A percentile compares a stretch with the other conserved stretches of the same genome.
Evolutionary conservation across 2,329 filamentous ascomycete genomes (phyloP).

Genomic region (Colletotrichum gigasporum): DNA sequence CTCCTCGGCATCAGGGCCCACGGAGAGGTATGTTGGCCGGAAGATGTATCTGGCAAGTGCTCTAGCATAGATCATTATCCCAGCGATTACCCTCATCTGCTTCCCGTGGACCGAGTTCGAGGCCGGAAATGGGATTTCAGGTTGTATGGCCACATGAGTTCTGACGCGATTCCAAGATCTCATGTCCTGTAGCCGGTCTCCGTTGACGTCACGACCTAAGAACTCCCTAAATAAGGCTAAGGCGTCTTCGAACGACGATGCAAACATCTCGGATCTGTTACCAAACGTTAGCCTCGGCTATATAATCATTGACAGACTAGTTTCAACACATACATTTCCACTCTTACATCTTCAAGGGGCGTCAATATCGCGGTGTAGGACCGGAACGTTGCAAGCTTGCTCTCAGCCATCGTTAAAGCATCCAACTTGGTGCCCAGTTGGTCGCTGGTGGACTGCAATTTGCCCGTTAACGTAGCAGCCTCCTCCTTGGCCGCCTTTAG

Average conservation of each 20-base stretch:
- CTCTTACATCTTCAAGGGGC: too few relatives aligned
- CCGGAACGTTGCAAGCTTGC: too few relatives aligned
- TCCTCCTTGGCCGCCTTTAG: too few relatives aligned
- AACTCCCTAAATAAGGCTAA: not conserved
- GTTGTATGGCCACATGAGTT: not conserved
- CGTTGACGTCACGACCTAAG: not conserved
- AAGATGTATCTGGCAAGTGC: not conserved
- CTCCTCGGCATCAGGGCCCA: not conserved
- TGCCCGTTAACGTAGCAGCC: too few relatives aligned
- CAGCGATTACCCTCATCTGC: not conserved
- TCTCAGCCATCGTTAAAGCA: too few relatives aligned
- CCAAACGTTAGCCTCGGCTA: too few relatives aligned
- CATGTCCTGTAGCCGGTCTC: not conserved
- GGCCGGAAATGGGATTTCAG: not conserved
- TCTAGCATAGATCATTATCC: not conserved
- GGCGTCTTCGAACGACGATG: not conserved
- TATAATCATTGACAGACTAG: too few relatives aligned
- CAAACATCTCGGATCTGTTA: too few relatives aligned
- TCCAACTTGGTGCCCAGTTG: too few relatives aligned
- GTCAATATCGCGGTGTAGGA: too few relatives aligned
- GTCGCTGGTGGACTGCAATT: too few relatives aligned
- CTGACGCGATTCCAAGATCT: conserved; percentile 1
- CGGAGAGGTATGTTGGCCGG: not conserved
- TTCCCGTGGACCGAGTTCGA: not conserved
- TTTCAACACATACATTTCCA: too few relatives aligned